Evolutionary conservation across 1,139 yeast genomes (phyloP), one percentile per base, ranked within the genome.

Genomic region (Sugiyamaella paludigena): DNA sequence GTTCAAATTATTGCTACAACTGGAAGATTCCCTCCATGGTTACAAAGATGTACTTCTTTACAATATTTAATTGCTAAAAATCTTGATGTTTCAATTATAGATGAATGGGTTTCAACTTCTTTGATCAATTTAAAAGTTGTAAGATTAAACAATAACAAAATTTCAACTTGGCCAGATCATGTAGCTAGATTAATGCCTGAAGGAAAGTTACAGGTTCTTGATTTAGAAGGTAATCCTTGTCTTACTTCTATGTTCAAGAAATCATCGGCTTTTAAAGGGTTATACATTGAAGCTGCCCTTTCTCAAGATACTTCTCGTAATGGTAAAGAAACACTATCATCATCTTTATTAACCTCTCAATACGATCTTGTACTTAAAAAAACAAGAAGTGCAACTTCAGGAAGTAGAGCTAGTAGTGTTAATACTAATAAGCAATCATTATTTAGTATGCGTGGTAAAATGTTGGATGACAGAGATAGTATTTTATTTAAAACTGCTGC

Each of bases 221-320:
- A 56, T 26, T 50, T 65, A 35, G 65, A 62, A n/a, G 68, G 68
- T 8, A 65, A 64, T 49, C 69, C 69, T 1, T 64, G 68, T 35
- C 43, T 63, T 13, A 58, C 54, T 24, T 41, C 43, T n/a, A 54
- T 55, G 48, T 53, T 61, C 43, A 42, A 52, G 16, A 56, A 56
- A 24, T 54, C 58, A 1, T 49, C 50, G 5, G 41, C 51, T 13
- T 58, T 59, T 45, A 43, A 49, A 33, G 53, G 52, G 9, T 43
- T 56, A 28, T 56, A 55, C 33, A 30, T 36, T 29, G 59, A 56
- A 39, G 55, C 57, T 5, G 49, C 47, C 15, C 27, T 47, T 11
- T 40, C 32, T 35, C 41, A 28, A 10, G 36, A 38, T n/a, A 8
- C 28, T n/a, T 27, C 13, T 29, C 7, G 3, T 15, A 19, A n/a